Evolutionary conservation across 139 green algal species (phyloP).

Genomic region (Pedinophyceae sp.): DNA sequence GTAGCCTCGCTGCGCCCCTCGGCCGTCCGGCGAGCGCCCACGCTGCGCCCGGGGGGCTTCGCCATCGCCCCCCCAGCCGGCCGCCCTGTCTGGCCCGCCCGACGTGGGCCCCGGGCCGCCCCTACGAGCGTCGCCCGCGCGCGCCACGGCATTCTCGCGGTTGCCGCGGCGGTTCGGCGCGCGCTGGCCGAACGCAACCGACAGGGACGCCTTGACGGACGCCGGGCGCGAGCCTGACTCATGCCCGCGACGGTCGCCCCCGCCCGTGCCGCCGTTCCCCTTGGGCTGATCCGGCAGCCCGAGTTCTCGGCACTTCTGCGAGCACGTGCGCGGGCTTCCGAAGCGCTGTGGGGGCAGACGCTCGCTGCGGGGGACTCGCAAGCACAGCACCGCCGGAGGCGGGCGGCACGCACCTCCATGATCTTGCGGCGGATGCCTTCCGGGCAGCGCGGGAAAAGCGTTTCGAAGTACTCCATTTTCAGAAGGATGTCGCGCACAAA

Average conservation of each 20-base stretch:
- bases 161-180: neutral
- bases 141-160: too few relatives aligned
- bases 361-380: neutral
- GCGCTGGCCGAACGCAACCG: neutral
- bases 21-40: neutral
- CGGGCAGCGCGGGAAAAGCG: neutral
- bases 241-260: neutral
- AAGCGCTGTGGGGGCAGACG: neutral
- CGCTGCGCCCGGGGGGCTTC: neutral
- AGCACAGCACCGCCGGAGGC: too few relatives aligned
- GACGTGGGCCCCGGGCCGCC: too few relatives aligned
- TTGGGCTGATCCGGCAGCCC: neutral
- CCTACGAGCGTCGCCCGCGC: too few relatives aligned
- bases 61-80: too few relatives aligned
- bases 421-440: too few relatives aligned
- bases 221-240: neutral
- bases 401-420: neutral
- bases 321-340: neutral
- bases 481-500: neutral
- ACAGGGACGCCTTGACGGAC: neutral
- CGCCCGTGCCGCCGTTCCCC: neutral
- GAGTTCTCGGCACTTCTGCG: neutral
- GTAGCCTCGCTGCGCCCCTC: too few relatives aligned
- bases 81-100: too few relatives aligned
- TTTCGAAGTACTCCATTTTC: neutral